phyloP scores from a whole-genome alignment of 2,329 filamentous ascomycete genomes.

The Diaporthe sp. region DNA sequence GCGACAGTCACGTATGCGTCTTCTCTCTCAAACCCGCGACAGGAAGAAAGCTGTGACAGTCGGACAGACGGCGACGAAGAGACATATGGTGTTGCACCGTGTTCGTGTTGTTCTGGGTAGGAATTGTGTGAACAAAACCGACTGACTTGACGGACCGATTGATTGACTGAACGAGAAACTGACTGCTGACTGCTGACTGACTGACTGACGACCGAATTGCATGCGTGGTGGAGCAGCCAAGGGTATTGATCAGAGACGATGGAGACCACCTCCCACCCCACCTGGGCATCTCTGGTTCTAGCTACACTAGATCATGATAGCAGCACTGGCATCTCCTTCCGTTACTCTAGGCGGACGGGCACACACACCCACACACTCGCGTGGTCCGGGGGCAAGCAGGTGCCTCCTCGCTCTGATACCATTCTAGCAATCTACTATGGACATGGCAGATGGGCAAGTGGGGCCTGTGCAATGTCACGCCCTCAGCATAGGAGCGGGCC shows the following conservation, averaged over 20 bases:
- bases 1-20: not conserved
- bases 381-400: not conserved
- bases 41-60: slow-evolving; percentile 12
- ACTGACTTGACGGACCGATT: not conserved
- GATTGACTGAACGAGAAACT: not conserved
- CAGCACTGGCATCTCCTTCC: not conserved
- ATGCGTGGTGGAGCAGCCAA: slow-evolving; percentile 9
- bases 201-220: slow-evolving; percentile 10
- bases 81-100: slow-evolving; percentile 16
- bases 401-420: slow-evolving; percentile 13
- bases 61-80: not conserved
- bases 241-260: slow-evolving; percentile 24
- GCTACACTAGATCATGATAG: not conserved
- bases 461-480: slow-evolving; percentile 20
- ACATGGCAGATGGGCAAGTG: slow-evolving; percentile 10
- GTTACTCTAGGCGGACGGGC: too few species aligned
- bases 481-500: slow-evolving; percentile 4
- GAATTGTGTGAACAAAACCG: not conserved
- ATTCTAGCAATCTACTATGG: slow-evolving; percentile 21
- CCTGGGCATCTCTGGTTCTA: not conserved
- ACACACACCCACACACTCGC: too few species aligned
- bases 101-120: not conserved
- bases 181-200: not conserved
- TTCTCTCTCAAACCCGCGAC: not conserved
- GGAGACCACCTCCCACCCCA: slow-evolving; percentile 18